These are phyloP conservation scores for Hypomyces rosellus DNA, from an alignment of 2,329 filamentous ascomycete genomes.

Conservation along the genomic window DNA sequence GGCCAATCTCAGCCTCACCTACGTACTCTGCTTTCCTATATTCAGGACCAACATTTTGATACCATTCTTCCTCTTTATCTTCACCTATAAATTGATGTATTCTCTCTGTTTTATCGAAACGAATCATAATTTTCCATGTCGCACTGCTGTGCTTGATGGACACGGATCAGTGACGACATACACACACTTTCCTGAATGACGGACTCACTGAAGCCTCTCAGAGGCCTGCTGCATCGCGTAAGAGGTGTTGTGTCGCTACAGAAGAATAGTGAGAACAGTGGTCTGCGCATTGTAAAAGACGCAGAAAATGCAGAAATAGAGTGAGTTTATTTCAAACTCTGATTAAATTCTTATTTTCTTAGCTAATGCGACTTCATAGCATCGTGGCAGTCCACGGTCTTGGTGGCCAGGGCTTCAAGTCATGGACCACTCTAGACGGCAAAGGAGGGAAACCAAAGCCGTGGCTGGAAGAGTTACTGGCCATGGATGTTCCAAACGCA, in stretches of 20 bases:
- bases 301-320: slow-evolving; percentile 19
- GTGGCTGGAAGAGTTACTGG: slow-evolving; percentile 21
- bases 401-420: slow-evolving; percentile 19
- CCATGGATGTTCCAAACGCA: slow-evolving; percentile 19
- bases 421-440: slow-evolving; percentile 19
- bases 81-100: too few relatives aligned
- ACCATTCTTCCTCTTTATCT: too few relatives aligned
- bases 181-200: slow-evolving; percentile 11
- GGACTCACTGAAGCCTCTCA: slow-evolving; percentile 17
- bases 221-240: slow-evolving; percentile 18
- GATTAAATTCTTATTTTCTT: neutral
- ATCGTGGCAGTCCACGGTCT: slow-evolving; percentile 24
- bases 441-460: slow-evolving; percentile 15
- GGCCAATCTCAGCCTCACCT: too few relatives aligned
- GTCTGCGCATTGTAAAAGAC: slow-evolving; percentile 18
- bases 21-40: too few relatives aligned
- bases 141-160: too few relatives aligned
- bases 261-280: slow-evolving; percentile 12
- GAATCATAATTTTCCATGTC: too few relatives aligned
- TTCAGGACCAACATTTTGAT: too few relatives aligned
- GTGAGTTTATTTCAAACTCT: slow-evolving; percentile 10
- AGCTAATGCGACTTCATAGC: slow-evolving; percentile 7
- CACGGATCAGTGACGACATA: too few relatives aligned
- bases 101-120: too few relatives aligned
- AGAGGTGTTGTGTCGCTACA: slow-evolving; percentile 17